Conservation (phyloP, 2,329 filamentous ascomycete species). For the Coniochaeta sp. region DNA sequence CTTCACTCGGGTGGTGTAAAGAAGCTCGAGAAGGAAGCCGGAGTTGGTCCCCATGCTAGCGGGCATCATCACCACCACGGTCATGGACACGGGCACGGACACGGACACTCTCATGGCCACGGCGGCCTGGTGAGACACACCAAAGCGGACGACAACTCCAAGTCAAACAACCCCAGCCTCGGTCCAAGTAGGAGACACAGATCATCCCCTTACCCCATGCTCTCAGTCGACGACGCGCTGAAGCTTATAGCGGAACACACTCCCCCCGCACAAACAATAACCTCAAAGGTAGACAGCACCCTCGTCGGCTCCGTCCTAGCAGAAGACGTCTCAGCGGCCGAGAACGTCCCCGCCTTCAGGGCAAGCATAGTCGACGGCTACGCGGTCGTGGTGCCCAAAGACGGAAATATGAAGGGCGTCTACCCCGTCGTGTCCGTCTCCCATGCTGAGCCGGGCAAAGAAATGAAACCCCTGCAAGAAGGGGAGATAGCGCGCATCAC, state of each 20-base stretch:
- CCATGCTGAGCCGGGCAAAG: conserved; percentile 70
- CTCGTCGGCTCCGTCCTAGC: conserved; percentile 76
- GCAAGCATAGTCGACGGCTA: conserved; percentile 98
- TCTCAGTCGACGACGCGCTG: conserved; percentile 77
- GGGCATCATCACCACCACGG: conserved; percentile 45
- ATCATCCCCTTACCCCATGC: conserved; percentile 87
- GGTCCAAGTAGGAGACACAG: conserved; percentile 67
- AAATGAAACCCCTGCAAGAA: conserved; percentile 49
- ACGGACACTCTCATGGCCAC: conserved; percentile 54
- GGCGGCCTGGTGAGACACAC: conserved; percentile 68
- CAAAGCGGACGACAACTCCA: conserved; percentile 45
- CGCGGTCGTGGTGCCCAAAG: conserved; percentile 63
- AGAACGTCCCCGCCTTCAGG: conserved; percentile 85
- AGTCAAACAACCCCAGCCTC: conserved; percentile 55
- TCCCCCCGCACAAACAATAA: conserved; percentile 52
- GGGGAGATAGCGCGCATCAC: conserved; percentile 87
- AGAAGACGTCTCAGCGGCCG: conserved; percentile 69
- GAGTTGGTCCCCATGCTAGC: conserved; percentile 37
- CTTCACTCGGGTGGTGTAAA: conserved; percentile 76
- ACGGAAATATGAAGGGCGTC: conserved; percentile 63
- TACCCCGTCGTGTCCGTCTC: conserved; percentile 86
- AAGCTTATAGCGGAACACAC: conserved; percentile 65
- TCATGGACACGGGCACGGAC: conserved; percentile 44
- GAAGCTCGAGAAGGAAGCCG: conserved; percentile 79
- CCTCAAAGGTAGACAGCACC: conserved; percentile 51